Evolutionary conservation across 2,329 filamentous ascomycete species (phyloP).

Genomic region (Chaetomiaceae sp.): DNA sequence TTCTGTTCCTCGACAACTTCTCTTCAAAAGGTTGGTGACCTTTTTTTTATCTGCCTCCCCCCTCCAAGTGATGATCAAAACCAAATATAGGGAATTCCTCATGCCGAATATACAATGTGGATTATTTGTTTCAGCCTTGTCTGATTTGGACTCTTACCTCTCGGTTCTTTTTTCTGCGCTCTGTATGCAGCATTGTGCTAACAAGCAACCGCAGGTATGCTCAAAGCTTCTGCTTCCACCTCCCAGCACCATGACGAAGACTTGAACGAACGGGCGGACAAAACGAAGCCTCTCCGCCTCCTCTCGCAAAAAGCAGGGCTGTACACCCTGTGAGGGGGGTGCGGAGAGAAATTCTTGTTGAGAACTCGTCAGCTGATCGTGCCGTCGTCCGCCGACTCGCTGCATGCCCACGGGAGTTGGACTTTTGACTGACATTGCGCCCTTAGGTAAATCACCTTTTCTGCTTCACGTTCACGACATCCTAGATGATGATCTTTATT

Average conservation of each 20-base stretch:
- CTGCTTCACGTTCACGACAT: slow-evolving; percentile 20
- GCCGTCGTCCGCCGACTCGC: slow-evolving; percentile 26
- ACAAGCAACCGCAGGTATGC: slow-evolving; percentile 42
- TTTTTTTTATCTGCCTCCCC: slow-evolving; percentile 18
- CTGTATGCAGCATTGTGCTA: slow-evolving; percentile 30
- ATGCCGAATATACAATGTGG: slow-evolving; percentile 62
- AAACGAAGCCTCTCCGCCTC: slow-evolving; percentile 48
- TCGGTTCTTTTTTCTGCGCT: slow-evolving; percentile 22
- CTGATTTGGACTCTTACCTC: slow-evolving; percentile 43
- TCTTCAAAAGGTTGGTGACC: slow-evolving; percentile 44
- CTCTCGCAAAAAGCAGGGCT: slow-evolving; percentile 50
- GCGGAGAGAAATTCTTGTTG: slow-evolving; percentile 54
- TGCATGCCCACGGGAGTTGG: slow-evolving; percentile 22
- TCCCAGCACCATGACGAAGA: slow-evolving; percentile 50
- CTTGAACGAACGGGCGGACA: slow-evolving; percentile 69
- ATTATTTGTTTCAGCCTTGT: slow-evolving; percentile 65
- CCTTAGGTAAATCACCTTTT: slow-evolving; percentile 28
- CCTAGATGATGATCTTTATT: slow-evolving; percentile 51
- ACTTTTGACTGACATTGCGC: slow-evolving; percentile 25
- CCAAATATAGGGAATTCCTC: slow-evolving; percentile 62
- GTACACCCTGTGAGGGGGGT: slow-evolving; percentile 57
- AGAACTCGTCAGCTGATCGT: slow-evolving; percentile 60
- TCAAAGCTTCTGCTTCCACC: slow-evolving; percentile 17
- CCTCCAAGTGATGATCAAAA: slow-evolving; percentile 54
- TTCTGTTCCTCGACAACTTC: neutral